phyloP scores from a whole-genome alignment of 202 grass and related monocot genomes.

The Hordeum pubiflorum region DNA sequence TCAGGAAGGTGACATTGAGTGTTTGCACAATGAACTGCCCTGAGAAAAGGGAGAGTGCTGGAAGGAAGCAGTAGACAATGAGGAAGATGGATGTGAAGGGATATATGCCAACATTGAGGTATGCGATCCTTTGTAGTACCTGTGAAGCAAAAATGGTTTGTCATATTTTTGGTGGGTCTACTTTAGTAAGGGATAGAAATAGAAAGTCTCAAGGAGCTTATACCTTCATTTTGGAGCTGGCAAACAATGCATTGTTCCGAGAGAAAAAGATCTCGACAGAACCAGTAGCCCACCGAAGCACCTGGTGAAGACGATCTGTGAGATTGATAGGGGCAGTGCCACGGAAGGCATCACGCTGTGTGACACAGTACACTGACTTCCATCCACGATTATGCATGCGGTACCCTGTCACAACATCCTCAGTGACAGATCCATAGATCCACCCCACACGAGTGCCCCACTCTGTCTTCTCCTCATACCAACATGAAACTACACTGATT shows the following conservation, averaged over 20 bases:
- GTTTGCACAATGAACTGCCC: constrained; percentile 97
- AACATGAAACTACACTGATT: constrained; percentile 92
- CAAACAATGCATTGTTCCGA: constrained; percentile 80
- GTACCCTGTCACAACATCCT: constrained; percentile 97
- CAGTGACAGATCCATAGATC: constrained; percentile 95
- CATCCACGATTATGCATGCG: constrained; percentile 96
- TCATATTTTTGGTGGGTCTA: constrained; percentile 21
- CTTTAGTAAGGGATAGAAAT: background rate
- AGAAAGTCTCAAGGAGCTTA: background rate
- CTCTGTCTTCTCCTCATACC: constrained; percentile 99
- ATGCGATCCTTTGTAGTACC: constrained; percentile 76
- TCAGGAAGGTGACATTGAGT: constrained; percentile 78
- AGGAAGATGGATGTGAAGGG: constrained; percentile 98
- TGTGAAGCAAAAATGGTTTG: constrained; percentile 25
- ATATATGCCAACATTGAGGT: constrained; percentile 98
- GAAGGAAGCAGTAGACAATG: constrained; percentile 95
- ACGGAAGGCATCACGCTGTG: constrained; percentile 80
- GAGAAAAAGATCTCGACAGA: constrained; percentile 99
- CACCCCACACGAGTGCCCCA: constrained; percentile 86
- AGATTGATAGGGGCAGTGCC: constrained; percentile 95
- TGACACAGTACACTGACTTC: constrained; percentile 96
- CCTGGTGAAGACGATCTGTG: constrained; percentile 93
- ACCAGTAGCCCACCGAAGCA: constrained; percentile 91
- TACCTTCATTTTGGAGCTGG: constrained; percentile 84
- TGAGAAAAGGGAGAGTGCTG: constrained; percentile 95